Percentiles rank a stretch among this genome's conserved stretches.
Evolutionary conservation across 148 eudicot genomes (phyloP).

Genomic region (Fagopyrum homotropicum): DNA sequence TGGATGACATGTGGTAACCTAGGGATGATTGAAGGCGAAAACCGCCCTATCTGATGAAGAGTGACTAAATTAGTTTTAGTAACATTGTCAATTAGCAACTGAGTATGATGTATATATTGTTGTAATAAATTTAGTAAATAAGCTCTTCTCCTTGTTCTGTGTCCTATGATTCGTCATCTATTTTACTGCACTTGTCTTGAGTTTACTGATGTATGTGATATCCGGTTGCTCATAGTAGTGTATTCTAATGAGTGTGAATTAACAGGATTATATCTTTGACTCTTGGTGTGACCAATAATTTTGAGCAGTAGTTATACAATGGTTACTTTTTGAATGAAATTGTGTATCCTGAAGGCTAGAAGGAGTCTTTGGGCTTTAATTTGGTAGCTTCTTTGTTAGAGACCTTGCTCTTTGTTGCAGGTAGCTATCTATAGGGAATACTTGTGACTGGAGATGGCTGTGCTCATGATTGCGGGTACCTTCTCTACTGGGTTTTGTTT

Average conservation of each 20-base stretch:
- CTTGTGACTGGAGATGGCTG: too few species aligned
- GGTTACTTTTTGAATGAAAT: not conserved
- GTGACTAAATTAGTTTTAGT: not conserved
- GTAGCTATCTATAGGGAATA: too few species aligned
- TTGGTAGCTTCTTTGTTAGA: not conserved
- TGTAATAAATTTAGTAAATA: constrained; percentile 5
- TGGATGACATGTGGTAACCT: not conserved
- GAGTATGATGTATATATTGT: not conserved
- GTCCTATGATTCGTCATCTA: not conserved
- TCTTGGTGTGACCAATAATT: too few species aligned
- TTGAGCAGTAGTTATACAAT: not conserved
- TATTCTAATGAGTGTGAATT: too few species aligned
- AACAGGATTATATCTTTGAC: too few species aligned
- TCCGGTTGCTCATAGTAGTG: not conserved
- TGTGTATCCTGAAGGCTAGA: too few species aligned
- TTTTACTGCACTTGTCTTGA: constrained; percentile 2
- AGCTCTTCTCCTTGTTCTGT: not conserved
- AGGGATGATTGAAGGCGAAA: not conserved
- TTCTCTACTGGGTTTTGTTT: too few species aligned
- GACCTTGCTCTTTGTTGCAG: not conserved
- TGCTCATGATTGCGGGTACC: too few species aligned
- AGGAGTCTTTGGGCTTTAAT: not conserved
- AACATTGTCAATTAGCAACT: not conserved
- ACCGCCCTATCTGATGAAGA: not conserved
- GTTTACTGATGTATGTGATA: not conserved